These are phyloP conservation scores for Apiotrichum veenhuisii DNA, from an alignment of 1,284 basidiomycete species.

Conservation along the genomic window DNA sequence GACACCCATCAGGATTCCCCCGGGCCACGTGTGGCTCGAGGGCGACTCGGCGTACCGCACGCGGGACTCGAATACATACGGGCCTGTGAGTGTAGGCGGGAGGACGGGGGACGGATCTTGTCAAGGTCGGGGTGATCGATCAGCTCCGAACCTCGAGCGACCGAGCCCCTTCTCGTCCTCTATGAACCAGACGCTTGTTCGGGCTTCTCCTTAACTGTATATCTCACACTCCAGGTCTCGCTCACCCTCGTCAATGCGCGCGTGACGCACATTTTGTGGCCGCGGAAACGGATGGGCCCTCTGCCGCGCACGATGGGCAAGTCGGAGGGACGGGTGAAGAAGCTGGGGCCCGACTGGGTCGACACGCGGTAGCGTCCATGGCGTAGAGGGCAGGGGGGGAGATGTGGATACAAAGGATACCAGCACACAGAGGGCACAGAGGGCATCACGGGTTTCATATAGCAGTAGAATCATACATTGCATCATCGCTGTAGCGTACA, in stretches of 20 bases:
- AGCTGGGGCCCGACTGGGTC: conserved; percentile 1
- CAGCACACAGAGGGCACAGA: background rate
- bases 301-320: conserved; percentile 32
- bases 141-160: no score
- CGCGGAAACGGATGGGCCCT: conserved; percentile 33
- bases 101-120: no score
- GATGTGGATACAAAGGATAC: no score
- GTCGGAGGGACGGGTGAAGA: conserved; percentile 31
- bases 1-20: conserved; percentile 44
- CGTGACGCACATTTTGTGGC: conserved; percentile 52
- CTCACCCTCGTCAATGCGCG: conserved; percentile 49
- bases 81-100: conserved; percentile 48
- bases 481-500: background rate
- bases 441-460: background rate
- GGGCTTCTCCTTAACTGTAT: no score
- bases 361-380: background rate
- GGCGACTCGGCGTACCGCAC: conserved; percentile 54
- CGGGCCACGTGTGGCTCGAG: conserved; percentile 55
- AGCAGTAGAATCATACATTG: background rate
- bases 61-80: conserved; percentile 53
- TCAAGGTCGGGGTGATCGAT: no score
- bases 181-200: no score
- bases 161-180: no score
- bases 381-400: background rate
- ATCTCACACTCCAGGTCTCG: conserved; percentile 35